Conservation (phyloP, 2,329 filamentous ascomycete species). For the Dactylellina leptospora region DNA sequence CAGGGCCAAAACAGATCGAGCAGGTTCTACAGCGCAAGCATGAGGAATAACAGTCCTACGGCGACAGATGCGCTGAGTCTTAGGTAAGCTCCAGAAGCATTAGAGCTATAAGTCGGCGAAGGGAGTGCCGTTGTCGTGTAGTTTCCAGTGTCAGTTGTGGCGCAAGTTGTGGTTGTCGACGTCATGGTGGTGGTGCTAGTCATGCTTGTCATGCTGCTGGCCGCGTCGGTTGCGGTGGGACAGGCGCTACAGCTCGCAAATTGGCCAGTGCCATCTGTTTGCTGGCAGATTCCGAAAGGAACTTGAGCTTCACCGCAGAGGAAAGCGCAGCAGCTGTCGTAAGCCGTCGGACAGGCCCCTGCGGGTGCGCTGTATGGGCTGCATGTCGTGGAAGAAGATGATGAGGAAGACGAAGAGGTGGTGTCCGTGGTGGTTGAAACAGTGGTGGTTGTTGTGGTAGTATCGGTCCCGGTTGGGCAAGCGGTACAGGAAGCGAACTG, state of each 20-base stretch:
- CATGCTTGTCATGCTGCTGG: not conserved
- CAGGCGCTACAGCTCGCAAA: slow-evolving; percentile 35
- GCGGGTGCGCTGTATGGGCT: slow-evolving; percentile 28
- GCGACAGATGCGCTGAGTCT: slow-evolving; percentile 2
- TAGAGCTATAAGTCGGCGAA: slow-evolving; percentile 31
- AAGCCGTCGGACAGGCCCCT: slow-evolving; percentile 33
- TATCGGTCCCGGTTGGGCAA: slow-evolving; percentile 10
- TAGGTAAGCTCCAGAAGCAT: not conserved
- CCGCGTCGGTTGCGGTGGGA: not conserved
- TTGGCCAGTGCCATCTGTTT: slow-evolving; percentile 21
- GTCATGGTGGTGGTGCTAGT: slow-evolving; percentile 29
- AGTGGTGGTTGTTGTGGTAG: not conserved
- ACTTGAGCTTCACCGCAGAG: slow-evolving; percentile 44
- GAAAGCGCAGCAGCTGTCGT: slow-evolving; percentile 36
- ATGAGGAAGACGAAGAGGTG: not conserved
- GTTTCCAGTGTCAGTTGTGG: slow-evolving; percentile 4
- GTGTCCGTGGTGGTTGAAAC: slow-evolving; percentile 2
- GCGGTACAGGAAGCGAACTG: slow-evolving; percentile 6
- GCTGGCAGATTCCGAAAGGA: slow-evolving; percentile 33
- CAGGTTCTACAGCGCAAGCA: slow-evolving; percentile 55
- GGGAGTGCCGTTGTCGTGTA: slow-evolving; percentile 18
- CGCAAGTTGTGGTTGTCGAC: slow-evolving; percentile 28
- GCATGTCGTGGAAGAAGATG: slow-evolving; percentile 11
- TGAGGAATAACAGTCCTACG: slow-evolving; percentile 10
- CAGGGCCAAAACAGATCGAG: no score